Evolutionary conservation across 2,329 filamentous ascomycete genomes (phyloP), one percentile per base, ranked within the genome.

Genomic region (Ophiostoma sp.): DNA sequence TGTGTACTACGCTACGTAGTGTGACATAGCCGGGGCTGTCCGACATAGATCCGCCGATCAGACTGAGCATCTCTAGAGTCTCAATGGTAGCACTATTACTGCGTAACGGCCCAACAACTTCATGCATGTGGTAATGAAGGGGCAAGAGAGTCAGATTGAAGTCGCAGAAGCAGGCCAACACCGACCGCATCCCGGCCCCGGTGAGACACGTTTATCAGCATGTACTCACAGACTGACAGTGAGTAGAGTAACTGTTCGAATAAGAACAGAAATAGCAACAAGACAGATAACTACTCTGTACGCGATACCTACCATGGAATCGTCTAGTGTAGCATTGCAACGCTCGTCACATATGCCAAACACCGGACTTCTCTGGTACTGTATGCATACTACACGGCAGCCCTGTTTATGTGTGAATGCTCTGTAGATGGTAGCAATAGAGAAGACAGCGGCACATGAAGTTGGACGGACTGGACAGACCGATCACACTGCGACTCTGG

Each of bases 321-420:
- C 23, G 52, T n/a, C 6, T 13, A 57, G n/a, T 23, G 52, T 57
- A 27, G 52, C 52, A 57, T 57, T 57, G 15, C 23, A 8, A 31
- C n/a, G 17, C 52, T 27, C 52, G 52, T 57, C 52, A 57, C 52
- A 57, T 27, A 57, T 57, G 52, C 52, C 52, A 57, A 57, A 57
- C 52, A 57, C 52, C 4, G 52, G 52, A 17, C 52, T 23, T 4
- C n/a, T 57, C 11, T 57, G 23, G 52, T 31, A 57, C 52, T 23
- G 52, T 27, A 57, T 57, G 52, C 52, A 48, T 6, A 48, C 36
- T 48, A 15, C 44, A 27, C n/a, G 13, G 52, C 27, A 57, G 52
- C 52, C 52, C 17, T 57, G 52, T 27, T 57, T n/a, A 7, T 57
- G 10, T 17, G 23, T 23, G n/a, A 17, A 41, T 41, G 15, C 44